phyloP scores from a whole-genome alignment of 1,284 basidiomycete genomes.

The Boletus sp. region DNA sequence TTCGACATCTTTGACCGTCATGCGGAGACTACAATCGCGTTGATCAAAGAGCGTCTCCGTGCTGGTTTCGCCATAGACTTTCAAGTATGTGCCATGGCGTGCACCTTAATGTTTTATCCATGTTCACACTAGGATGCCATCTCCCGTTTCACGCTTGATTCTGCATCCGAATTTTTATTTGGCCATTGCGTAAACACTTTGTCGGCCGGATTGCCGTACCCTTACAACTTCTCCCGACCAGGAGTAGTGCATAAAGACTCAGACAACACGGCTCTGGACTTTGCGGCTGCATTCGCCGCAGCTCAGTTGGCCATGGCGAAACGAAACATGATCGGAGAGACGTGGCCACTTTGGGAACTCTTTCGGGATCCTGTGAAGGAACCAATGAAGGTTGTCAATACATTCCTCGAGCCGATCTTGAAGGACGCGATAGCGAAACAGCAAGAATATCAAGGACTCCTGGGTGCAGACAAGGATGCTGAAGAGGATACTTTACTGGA shows the following conservation, averaged over 20 bases:
- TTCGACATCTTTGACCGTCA: constrained; percentile 47
- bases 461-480: constrained; percentile 6
- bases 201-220: constrained; percentile 30
- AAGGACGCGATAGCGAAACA: constrained; percentile 31
- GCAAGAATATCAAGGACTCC: constrained; percentile 23
- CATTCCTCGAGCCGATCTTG: constrained; percentile 36
- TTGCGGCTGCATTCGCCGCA: constrained; percentile 34
- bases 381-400: constrained; percentile 39
- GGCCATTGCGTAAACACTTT: constrained; percentile 35
- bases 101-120: background rate
- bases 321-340: constrained; percentile 34
- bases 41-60: constrained; percentile 35
- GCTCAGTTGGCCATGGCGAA: constrained; percentile 31
- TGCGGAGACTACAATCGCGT: constrained; percentile 33
- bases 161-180: constrained; percentile 42
- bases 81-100: constrained; percentile 29
- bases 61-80: constrained; percentile 40
- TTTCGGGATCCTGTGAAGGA: constrained; percentile 31
- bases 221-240: constrained; percentile 17
- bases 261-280: constrained; percentile 25
- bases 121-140: constrained; percentile 34
- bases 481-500: constrained; percentile 49
- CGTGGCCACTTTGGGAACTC: constrained; percentile 41
- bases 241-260: background rate
- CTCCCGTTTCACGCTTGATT: constrained; percentile 43